These are phyloP conservation scores for Trametopsis cervina DNA, from an alignment of 768 basidiomycete genomes.

Conservation along the genomic window DNA sequence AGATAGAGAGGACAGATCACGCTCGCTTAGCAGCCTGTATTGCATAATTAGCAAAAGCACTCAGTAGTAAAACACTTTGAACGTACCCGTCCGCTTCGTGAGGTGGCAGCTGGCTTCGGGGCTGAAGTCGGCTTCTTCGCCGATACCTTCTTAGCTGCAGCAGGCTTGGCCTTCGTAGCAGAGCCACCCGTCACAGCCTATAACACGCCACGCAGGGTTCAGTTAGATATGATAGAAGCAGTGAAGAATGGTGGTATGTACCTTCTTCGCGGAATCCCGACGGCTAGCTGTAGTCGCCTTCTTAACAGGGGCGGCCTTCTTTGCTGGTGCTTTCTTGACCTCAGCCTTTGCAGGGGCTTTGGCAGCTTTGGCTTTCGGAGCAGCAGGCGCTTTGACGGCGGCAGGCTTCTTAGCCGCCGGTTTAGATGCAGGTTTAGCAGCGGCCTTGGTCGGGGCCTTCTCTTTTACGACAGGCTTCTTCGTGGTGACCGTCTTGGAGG, in stretches of 20 bases:
- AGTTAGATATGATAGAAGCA: background rate
- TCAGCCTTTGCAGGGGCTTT: constrained; percentile 15
- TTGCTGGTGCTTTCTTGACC: constrained; percentile 21
- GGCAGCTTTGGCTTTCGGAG: constrained; percentile 15
- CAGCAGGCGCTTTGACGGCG: constrained; percentile 26
- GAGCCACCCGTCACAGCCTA: constrained; percentile 49
- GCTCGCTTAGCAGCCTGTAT: constrained; percentile 13
- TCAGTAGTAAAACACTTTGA: background rate
- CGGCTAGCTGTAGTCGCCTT: constrained; percentile 33
- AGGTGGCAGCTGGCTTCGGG: constrained; percentile 9
- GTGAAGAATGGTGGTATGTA: constrained; percentile 17
- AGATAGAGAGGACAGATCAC: constrained; percentile 4
- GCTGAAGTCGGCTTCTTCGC: constrained; percentile 22
- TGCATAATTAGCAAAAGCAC: background rate
- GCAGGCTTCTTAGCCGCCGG: constrained; percentile 27
- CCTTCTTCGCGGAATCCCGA: constrained; percentile 61
- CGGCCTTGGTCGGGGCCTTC: constrained; percentile 10
- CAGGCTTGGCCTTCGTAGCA: constrained; percentile 24
- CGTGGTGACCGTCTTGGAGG: constrained; percentile 23
- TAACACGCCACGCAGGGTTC: constrained; percentile 1
- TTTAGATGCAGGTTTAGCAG: constrained; percentile 20
- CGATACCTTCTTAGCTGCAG: constrained; percentile 5
- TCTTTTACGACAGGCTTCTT: constrained; percentile 25
- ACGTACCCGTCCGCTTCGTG: constrained; percentile 10
- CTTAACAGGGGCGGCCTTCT: constrained; percentile 35